phyloP scores from a whole-genome alignment of 176 grass and related monocot species.

The Oryza glumipatula region DNA sequence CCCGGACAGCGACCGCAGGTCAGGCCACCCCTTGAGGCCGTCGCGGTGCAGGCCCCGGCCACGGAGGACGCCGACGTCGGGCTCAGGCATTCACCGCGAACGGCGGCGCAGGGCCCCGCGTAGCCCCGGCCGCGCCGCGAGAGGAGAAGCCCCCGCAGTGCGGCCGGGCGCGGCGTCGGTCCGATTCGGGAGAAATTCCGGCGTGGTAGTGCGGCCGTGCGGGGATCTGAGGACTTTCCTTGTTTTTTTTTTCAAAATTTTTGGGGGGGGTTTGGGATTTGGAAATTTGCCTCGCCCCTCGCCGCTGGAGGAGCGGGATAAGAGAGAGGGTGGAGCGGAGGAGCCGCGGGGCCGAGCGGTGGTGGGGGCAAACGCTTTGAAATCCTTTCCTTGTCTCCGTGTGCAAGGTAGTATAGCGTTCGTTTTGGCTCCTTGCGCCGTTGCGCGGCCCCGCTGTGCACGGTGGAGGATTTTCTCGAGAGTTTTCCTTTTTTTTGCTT shows the following conservation, averaged over 20 bases:
- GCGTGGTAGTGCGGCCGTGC: neutral
- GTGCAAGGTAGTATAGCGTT: neutral
- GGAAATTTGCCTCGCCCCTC: slow-evolving; percentile 8
- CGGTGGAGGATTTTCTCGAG: neutral
- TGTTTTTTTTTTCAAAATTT: slow-evolving; percentile 13
- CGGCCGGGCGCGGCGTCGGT: neutral
- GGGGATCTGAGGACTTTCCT: slow-evolving; percentile 24
- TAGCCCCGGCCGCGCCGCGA: slow-evolving; percentile 11
- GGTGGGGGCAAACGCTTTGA: slow-evolving; percentile 40
- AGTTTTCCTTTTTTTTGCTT: neutral
- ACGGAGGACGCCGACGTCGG: slow-evolving; percentile 28
- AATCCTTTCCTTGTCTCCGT: slow-evolving; percentile 37
- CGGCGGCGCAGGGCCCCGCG: slow-evolving; percentile 21
- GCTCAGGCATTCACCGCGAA: slow-evolving; percentile 44
- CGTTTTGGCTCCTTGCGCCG: neutral
- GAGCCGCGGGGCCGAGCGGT: neutral
- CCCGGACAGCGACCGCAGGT: slow-evolving; percentile 37
- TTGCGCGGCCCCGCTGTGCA: neutral
- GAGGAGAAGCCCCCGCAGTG: neutral
- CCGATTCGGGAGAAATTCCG: neutral
- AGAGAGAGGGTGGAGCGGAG: neutral
- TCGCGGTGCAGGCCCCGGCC: slow-evolving; percentile 14
- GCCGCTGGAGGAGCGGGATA: slow-evolving; percentile 24
- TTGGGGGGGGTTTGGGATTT: slow-evolving; percentile 24
- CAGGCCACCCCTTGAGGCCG: slow-evolving; percentile 48